Base-by-base conservation (phyloP, 441 rosid species). In the Eutrema salsugineum region DNA sequence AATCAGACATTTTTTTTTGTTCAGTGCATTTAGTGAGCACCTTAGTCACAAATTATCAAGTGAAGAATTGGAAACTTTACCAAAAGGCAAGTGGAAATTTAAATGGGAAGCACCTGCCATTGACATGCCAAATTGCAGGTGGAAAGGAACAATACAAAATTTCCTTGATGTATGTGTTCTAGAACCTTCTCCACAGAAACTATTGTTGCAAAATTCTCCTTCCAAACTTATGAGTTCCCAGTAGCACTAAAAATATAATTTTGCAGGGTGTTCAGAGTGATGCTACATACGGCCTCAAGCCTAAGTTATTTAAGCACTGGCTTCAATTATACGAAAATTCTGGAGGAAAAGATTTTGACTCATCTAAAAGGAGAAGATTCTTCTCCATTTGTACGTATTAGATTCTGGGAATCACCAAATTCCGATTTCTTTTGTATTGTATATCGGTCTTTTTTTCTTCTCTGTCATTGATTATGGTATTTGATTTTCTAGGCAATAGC, bases 301-400 rank as follows among this genome's bases (percentile, higher is more conserved):
- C 85, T 68, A 88, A 80, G 80, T 79, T 94, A 84, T 84, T 82
- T 78, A 83, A 82, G 54, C 90, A 89, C 79, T 94, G 99, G 98
- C 75, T 86, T 73, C 91, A 90, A 64, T 55, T 77, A 72, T 87
- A 85, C 80, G 77, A 79, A 68, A 78, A 55, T 67, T 82, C 89
- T 53, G 90, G 93, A 65, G 85, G 91, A 75, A 82, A 74, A 72
- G 87, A 87, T 67, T 88, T 94, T 49, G 81, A 80, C 82, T 84
- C 85, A 38, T 90, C 97, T 44, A 84, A 80, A 65, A 91, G 88
- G 72, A 87, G 88, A 76, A 62, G 76, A 24, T 88, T 89, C 83
- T 88, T 92, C 77, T 85, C 93, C 71, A 84, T 92, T 11, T 94
- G 99, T 94, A 85, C 66, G 99, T 79, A 53, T 56, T 6, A 46